Base-by-base conservation (phyloP, 1,284 basidiomycete species). In the Sparassis latifolia region DNA sequence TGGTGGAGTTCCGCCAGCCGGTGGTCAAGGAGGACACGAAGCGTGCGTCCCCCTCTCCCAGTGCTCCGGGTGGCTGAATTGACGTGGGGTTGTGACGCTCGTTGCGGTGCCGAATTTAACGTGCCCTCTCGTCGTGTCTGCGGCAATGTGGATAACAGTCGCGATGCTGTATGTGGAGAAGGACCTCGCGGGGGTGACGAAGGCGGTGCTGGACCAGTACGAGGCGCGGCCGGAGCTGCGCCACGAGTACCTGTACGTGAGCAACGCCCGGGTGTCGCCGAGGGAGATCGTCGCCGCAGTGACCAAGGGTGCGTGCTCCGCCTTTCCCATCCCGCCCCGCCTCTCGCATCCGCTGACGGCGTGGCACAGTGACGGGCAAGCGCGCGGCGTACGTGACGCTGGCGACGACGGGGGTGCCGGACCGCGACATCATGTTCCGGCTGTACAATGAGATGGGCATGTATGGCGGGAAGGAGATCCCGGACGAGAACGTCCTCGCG, bases 401-500 rank as follows among this genome's bases (percentile, higher is more conserved):
- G 4, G 53, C 56, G n/a, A 58, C 53, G 10, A 61, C 58, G 12
- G 54, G 55, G 37, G 58, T 61, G 5, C 54, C 56, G 4, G 59
- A 61, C 33, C 58, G 59, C 42, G 59, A 59, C 44, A 46, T 59
- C 52, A 59, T 61, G 59, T 61, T 61, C 54, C 52, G 53, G 50
- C 54, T 61, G 29, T 61, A 61, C 49, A 61, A 59, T 53, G 59
- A 61, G 49, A 46, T 54, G 45, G 59, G 59, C 6, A 61, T 61
- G 59, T 61, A 59, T 40, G 55, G 56, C n/a, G 37, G 46, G 28
- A 59, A 61, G 52, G 52, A 50, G 47, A 54, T 61, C 7, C 59
- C 58, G 35, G 59, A 61, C 49, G 55, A 59, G 49, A 55, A 54
- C 42, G 44, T 61, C 10, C 28, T 51, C 20, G 53, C 50, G 48